Evolutionary conservation across 2,329 filamentous ascomycete genomes (phyloP).

Genomic region (Helotiales sp.): DNA sequence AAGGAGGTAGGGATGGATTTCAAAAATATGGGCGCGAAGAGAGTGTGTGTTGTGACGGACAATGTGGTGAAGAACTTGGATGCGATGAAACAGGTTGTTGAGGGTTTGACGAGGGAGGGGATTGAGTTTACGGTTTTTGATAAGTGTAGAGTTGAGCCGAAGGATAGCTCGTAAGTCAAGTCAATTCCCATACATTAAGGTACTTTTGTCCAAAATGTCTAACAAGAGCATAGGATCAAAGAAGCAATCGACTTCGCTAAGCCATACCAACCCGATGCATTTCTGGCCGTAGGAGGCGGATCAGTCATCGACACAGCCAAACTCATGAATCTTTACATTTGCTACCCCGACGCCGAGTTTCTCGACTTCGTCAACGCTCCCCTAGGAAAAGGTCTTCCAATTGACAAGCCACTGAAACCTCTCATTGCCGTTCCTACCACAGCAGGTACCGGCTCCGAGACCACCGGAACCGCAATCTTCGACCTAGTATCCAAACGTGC

Average conservation of each 20-base stretch:
- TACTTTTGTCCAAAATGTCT: not conserved
- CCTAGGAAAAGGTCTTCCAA: slow-evolving; percentile 80
- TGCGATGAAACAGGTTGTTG: slow-evolving; percentile 87
- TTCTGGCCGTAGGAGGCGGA: slow-evolving; percentile 89
- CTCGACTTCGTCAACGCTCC: slow-evolving; percentile 98
- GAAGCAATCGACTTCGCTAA: slow-evolving; percentile 89
- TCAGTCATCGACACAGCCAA: slow-evolving; percentile 99
- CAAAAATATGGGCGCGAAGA: slow-evolving; percentile 84
- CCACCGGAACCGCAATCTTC: slow-evolving; percentile 97
- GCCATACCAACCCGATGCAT: slow-evolving; percentile 81
- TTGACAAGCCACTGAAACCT: slow-evolving; percentile 72
- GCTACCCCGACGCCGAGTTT: slow-evolving; percentile 90
- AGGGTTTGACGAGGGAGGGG: slow-evolving; percentile 78
- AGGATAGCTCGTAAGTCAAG: slow-evolving; percentile 81
- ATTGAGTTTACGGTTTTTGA: slow-evolving; percentile 83
- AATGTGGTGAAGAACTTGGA: slow-evolving; percentile 78
- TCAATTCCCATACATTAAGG: no score
- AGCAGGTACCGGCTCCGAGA: slow-evolving; percentile 88
- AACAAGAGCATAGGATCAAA: slow-evolving; percentile 64
- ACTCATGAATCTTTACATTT: slow-evolving; percentile 95
- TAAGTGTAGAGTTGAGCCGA: slow-evolving; percentile 84
- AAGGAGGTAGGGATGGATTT: slow-evolving; percentile 99
- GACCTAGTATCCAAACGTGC: slow-evolving; percentile 87
- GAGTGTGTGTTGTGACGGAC: slow-evolving; percentile 93
- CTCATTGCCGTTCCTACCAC: slow-evolving; percentile 86